phyloP scores from a whole-genome alignment of 306 rosid species.

The Quercus mongolica region DNA sequence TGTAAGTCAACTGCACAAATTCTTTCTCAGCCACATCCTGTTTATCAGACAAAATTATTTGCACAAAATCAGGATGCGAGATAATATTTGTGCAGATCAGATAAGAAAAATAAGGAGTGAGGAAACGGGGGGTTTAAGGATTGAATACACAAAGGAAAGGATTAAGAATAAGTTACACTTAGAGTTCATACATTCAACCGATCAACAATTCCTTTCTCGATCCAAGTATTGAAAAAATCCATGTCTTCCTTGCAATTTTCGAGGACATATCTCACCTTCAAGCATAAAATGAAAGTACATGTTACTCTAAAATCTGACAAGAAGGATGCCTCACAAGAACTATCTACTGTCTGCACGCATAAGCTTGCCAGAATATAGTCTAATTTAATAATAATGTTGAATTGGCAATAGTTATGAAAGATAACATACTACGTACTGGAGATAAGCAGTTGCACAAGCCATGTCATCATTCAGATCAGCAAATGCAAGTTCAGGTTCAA shows the following conservation, averaged over 20 bases:
- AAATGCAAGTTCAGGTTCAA: slow-evolving; percentile 97
- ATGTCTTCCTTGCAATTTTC: slow-evolving; percentile 95
- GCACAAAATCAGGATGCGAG: neutral
- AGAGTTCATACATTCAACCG: slow-evolving; percentile 86
- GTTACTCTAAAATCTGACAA: slow-evolving; percentile 13
- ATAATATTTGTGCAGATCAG: slow-evolving; percentile 4
- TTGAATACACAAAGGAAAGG: slow-evolving; percentile 22
- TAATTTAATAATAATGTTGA: slow-evolving; percentile 4
- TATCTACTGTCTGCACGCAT: neutral
- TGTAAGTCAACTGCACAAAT: slow-evolving; percentile 79
- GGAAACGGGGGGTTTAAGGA: neutral
- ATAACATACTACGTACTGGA: slow-evolving; percentile 91
- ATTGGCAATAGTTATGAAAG: slow-evolving; percentile 30
- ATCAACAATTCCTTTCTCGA: slow-evolving; percentile 80
- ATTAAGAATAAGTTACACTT: slow-evolving; percentile 27
- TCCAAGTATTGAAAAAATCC: slow-evolving; percentile 94
- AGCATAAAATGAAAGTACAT: slow-evolving; percentile 7
- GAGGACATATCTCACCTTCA: slow-evolving; percentile 74
- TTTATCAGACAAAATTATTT: slow-evolving; percentile 28
- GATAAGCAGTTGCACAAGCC: slow-evolving; percentile 99
- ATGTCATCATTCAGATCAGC: slow-evolving; percentile 95
- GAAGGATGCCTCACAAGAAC: neutral
- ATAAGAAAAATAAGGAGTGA: neutral
- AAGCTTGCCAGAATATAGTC: slow-evolving; percentile 18
- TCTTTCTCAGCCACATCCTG: slow-evolving; percentile 78